Evolutionary conservation across 2,329 filamentous ascomycete species (phyloP).

Genomic region (Dactylellina haptotyla): DNA sequence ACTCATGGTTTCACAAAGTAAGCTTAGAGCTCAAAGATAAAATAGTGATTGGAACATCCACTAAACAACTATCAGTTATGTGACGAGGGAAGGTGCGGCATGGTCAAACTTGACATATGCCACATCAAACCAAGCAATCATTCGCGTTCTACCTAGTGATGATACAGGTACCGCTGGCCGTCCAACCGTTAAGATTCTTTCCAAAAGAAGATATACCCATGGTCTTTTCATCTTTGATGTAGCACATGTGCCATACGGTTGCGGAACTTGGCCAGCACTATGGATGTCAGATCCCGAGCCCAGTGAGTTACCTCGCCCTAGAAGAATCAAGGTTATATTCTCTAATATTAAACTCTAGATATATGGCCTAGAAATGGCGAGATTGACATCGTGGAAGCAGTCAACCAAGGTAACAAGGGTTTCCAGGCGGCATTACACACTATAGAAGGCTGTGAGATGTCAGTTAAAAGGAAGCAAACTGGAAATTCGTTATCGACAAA

Average conservation of each 20-base stretch:
- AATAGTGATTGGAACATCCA: background rate
- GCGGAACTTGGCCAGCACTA: constrained; percentile 78
- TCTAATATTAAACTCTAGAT: constrained; percentile 24
- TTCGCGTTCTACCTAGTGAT: constrained; percentile 17
- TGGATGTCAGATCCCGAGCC: constrained; percentile 59
- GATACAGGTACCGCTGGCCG: constrained; percentile 26
- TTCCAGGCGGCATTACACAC: constrained; percentile 75
- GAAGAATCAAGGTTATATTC: no score
- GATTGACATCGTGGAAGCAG: constrained; percentile 83
- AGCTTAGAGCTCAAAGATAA: background rate
- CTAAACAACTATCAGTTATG: constrained; percentile 16
- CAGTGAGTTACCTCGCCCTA: constrained; percentile 9
- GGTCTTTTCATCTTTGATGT: constrained; percentile 78
- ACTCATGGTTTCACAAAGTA: constrained; percentile 41
- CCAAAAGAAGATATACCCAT: constrained; percentile 71
- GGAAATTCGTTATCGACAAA: constrained; percentile 66
- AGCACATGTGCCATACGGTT: constrained; percentile 77
- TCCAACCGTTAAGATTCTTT: constrained; percentile 74
- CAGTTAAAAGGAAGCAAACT: constrained; percentile 63
- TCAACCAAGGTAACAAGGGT: constrained; percentile 72
- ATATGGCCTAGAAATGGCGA: constrained; percentile 77
- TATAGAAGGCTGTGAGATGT: constrained; percentile 69
- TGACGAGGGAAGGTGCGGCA: constrained; percentile 24
- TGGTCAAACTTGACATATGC: constrained; percentile 42
- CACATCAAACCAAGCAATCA: constrained; percentile 7